phyloP scores from a whole-genome alignment of 2,329 filamentous ascomycete genomes.

The Helminthosporium solani region DNA sequence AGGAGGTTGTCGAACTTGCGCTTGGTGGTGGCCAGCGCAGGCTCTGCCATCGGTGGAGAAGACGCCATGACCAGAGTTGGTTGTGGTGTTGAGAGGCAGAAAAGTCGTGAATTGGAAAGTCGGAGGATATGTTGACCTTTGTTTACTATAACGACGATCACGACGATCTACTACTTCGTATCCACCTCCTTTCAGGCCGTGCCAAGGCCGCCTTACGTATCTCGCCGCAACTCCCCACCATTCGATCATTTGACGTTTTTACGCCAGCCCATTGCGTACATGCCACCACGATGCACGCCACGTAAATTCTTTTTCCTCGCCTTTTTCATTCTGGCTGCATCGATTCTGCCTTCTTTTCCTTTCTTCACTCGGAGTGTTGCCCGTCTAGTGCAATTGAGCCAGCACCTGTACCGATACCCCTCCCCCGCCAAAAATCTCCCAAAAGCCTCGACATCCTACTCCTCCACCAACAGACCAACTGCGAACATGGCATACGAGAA shows the following conservation, averaged over 20 bases:
- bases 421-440: conserved; percentile 20
- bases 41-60: conserved; percentile 13
- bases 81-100: not conserved
- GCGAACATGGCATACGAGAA: conserved; percentile 61
- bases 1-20: conserved; percentile 78
- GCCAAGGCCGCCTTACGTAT: conserved; percentile 7
- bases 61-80: conserved; percentile 13
- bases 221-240: conserved; percentile 7
- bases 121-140: no score
- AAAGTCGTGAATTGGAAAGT: no score
- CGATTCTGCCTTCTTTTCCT: conserved; percentile 27
- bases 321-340: conserved; percentile 36
- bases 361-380: conserved; percentile 30
- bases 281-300: conserved; percentile 26
- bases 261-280: conserved; percentile 23
- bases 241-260: no score
- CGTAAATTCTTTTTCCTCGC: conserved; percentile 34
- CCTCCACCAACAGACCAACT: conserved; percentile 16
- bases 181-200: conserved; percentile 5
- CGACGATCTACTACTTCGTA: no score
- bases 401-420: conserved; percentile 32
- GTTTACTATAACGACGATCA: no score
- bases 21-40: conserved; percentile 73
- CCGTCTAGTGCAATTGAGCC: conserved; percentile 33
- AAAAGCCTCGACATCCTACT: conserved; percentile 11